Evolutionary conservation across 2,329 filamentous ascomycete species (phyloP), one percentile per base, ranked within the genome.

Genomic region (Colletotrichum sidae): DNA sequence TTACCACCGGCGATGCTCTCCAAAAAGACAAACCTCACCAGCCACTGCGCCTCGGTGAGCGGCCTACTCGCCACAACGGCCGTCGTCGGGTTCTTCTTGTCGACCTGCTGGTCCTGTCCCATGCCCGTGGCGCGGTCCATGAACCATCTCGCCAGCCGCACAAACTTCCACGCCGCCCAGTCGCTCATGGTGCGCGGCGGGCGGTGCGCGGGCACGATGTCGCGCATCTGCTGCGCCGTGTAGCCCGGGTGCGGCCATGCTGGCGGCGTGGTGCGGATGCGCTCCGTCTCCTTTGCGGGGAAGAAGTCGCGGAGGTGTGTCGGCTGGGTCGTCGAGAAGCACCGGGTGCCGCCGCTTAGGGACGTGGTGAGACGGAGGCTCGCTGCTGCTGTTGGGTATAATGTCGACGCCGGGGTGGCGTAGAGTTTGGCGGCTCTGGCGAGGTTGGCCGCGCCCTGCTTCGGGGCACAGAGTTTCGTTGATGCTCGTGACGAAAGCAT

Each of bases 41-140:
- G 58, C 90, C 96, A 99, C 80, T 98, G 96, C 6, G 90, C 83
- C 76, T 97, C 94, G 0, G 88, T 96, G 83, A 97, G 72, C 75
- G 90, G 80, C 83, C 86, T 80, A 56, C 86, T 73, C 61, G 86
- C 83, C 25, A 75, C 73, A 8, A 87, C 72, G 6, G 85, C 79
- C 3, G 84, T 88, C 0, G 86, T 89, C 8, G 87, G 86, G 65
- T 85, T 77, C 69, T 77, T 79, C 75, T 83, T 86, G 72, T 88
- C 84, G 38, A 84, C 86, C 68, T 92, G 86, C 74, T 97, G 93
- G 38, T 88, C 89, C 70, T 93, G 91, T 42, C 76, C 78, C 78
- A 88, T 83, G 11, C 94, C 93, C 0, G 94, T 97, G 13, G 86
- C 92, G 41, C 90, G 79, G 75, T 98, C 95, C 79, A 96, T 93